Percentiles rank a stretch among this genome's conserved stretches.
Evolutionary conservation across 2,329 filamentous ascomycete genomes (phyloP).

Genomic region (Pseudocercospora pini-densiflorae): DNA sequence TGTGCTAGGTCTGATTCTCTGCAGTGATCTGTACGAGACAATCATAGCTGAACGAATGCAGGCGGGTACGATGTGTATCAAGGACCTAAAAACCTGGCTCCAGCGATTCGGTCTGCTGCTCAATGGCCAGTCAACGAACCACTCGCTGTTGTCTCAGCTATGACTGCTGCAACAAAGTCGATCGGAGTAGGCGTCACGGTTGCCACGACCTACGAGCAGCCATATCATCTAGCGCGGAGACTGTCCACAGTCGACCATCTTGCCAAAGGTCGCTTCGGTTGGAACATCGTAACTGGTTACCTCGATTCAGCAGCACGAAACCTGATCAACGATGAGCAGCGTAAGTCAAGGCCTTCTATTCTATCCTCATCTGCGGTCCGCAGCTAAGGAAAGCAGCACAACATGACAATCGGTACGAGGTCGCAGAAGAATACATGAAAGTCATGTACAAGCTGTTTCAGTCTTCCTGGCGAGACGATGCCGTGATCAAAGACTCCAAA

Average conservation of each 20-base stretch:
- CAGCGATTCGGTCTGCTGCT: conserved; percentile 54
- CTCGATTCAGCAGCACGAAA: conserved; percentile 66
- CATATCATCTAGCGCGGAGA: conserved; percentile 64
- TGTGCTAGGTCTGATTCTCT: conserved; percentile 59
- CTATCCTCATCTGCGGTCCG: no score
- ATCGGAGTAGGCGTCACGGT: conserved; percentile 66
- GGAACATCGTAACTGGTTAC: conserved; percentile 70
- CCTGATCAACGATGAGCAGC: conserved; percentile 60
- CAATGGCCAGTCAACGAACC: conserved; percentile 62
- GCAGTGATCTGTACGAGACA: conserved; percentile 27
- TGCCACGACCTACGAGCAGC: conserved; percentile 65
- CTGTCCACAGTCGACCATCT: conserved; percentile 67
- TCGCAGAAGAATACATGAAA: conserved; percentile 65
- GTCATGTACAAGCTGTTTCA: conserved; percentile 67
- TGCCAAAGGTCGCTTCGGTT: conserved; percentile 63
- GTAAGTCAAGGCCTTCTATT: conserved; percentile 30
- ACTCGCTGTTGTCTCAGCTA: conserved; percentile 65
- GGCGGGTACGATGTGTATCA: conserved; percentile 60
- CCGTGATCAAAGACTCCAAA: conserved; percentile 58
- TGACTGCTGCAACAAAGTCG: conserved; percentile 69
- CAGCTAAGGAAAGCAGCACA: conserved; percentile 44
- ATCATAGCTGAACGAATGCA: conserved; percentile 61
- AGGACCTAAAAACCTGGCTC: conserved; percentile 58
- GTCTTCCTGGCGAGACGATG: conserved; percentile 59
- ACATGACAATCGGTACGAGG: conserved; percentile 64